Base-by-base conservation (phyloP, 2,329 filamentous ascomycete species). In the Pleochaeta shiraiana region DNA sequence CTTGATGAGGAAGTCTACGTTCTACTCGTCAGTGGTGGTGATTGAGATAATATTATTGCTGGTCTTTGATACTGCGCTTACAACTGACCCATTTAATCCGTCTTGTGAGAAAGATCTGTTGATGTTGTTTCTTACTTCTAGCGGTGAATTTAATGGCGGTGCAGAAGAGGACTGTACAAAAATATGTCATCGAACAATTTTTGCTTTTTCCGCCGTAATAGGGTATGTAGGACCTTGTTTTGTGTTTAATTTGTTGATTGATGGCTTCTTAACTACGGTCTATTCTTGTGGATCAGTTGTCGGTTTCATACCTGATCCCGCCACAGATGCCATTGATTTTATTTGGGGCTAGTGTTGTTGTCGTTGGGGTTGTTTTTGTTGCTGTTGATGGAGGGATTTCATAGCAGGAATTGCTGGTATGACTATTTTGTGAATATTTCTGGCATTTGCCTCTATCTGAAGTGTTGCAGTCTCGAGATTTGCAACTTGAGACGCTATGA, bases 1-100 rank as follows among this genome's bases (percentile, higher is more conserved):
- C 26, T 59, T 26, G 16, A 33, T 21, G 14, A 59, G 21, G 31
- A 59, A 59, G 16, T 59, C 53, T 14, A 26, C 53, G 6, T 12
- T n/a, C 14, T 59, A 59, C 24, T 53, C 28, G 21, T 61, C 57
- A 11, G 57, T 61, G 21, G 57, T 61, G n/a, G 57, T 61, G 19
- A 61, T 61, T 19, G 57, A 28, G n/a, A 61, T 34, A 37, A 37
- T 61, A 34, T 24, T 33, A 9, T 61, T 61, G 16, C n/a, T 16
- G n/a, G 55, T 60, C 30, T 60, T 60, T 5, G 31, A 12, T 26
- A 60, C 55, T 33, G 26, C 34, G 34, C 12, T 31, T n/a, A 60
- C 55, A 16, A 60, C 55, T 16, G 55, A 30, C 9, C 55, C 28
- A 16, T 60, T 31, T n/a, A 60, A 16, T 37, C 28, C n/a, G 16